Base-by-base conservation (phyloP, 176 grass and related monocot species). In the Phoenix roebelenii region DNA sequence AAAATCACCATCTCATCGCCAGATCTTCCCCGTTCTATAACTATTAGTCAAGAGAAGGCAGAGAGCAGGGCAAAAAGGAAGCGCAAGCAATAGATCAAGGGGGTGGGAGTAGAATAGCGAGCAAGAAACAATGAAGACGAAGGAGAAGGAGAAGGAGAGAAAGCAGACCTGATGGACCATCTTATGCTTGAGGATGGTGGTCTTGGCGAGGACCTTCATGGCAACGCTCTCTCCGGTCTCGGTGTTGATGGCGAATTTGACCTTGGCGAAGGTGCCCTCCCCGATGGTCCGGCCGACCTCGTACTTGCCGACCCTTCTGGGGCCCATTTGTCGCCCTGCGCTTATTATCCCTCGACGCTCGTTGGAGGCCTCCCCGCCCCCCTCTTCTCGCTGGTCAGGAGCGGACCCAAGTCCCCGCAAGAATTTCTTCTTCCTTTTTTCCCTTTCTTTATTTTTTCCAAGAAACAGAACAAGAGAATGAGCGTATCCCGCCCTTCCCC, bases 251-350 rank as follows among this genome's bases (percentile, higher is more conserved):
- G 87, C 93, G 76, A 85, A 80, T 79, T 92, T 91, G 17, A 98
- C 93, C 87, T 98, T 92, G 78, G 93, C 81, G 65, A 98, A 98
- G 54, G 81, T 77, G 4, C 93, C 93, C 63, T 98, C 66, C 15
- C 93, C 93, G 57, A 98, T 89, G 66, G 93, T 98, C 73, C 82
- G 69, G 32, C 87, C 93, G 35, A 97, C 78, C 67, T 91, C 81
- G 75, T 97, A 97, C 79, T 80, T 74, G 22, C 87, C 87, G 25
- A 92, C 93, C 22, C 51, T 78, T 73, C 81, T 98, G 79, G 66
- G 70, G 58, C 73, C 60, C 70, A 71, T 77, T 44, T 44, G 2
- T 44, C 9, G 35, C 10, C 35, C 35, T 9, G 35, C 35, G 35
- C 10, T 12, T 44, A 44, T 44, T 14, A 12, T 44, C 10, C 10